Evolutionary conservation across 2,329 filamentous ascomycete genomes (phyloP).

Genomic region (Cladosporium oxysporum): DNA sequence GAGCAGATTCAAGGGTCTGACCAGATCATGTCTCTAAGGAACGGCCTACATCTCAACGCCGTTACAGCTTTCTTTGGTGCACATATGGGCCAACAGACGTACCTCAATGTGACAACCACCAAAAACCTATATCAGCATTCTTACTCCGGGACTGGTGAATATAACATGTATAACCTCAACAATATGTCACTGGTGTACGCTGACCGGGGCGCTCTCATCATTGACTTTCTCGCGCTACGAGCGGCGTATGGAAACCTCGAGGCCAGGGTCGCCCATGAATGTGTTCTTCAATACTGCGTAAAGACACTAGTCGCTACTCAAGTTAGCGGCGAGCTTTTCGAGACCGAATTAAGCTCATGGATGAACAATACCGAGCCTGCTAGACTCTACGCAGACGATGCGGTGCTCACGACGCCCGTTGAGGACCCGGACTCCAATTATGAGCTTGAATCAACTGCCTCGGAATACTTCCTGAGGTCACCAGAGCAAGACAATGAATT

Average conservation of each 20-base stretch:
- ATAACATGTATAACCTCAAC: neutral
- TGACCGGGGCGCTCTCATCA: neutral
- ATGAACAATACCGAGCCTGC: neutral
- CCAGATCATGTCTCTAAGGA: no score
- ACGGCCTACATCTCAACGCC: no score
- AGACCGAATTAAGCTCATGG: neutral
- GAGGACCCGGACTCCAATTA: no score
- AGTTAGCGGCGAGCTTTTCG: neutral
- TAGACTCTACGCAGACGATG: neutral
- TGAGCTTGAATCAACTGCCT: neutral
- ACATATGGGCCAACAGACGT: no score
- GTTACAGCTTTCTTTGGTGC: no score
- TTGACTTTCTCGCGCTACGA: neutral
- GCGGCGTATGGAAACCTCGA: neutral
- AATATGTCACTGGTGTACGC: neutral
- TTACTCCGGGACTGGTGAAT: no score
- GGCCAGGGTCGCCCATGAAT: neutral
- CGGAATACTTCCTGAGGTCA: neutral
- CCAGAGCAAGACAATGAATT: neutral
- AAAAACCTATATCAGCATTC: no score
- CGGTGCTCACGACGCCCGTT: no score
- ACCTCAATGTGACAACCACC: no score
- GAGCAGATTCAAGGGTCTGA: neutral
- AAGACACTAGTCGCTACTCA: neutral
- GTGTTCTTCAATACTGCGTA: neutral